phyloP scores from a whole-genome alignment of 345 rosid genomes.

The Firmiana major region DNA sequence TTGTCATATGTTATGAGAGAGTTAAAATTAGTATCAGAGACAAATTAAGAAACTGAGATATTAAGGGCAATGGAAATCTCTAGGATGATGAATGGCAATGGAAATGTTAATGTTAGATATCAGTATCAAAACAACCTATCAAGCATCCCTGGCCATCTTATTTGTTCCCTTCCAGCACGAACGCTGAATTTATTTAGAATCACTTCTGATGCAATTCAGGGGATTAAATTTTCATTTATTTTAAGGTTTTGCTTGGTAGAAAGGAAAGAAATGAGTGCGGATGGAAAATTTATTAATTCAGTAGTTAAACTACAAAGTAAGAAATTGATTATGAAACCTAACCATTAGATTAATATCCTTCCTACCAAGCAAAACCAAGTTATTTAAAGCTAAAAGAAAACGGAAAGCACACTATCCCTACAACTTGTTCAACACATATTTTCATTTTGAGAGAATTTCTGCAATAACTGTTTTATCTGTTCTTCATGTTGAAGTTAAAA shows the following conservation, averaged over 20 bases:
- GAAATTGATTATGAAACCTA: too few relatives aligned
- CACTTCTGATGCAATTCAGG: neutral
- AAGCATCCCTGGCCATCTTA: neutral
- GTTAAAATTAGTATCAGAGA: neutral
- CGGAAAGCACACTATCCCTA: neutral
- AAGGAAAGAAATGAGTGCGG: too few relatives aligned
- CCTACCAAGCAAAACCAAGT: neutral
- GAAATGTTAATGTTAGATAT: neutral
- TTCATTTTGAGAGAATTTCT: neutral
- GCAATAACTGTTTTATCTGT: neutral
- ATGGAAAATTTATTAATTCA: too few relatives aligned
- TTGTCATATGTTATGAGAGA: neutral
- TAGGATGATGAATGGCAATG: too few relatives aligned
- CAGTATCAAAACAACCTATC: neutral
- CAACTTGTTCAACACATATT: neutral
- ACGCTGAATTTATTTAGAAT: neutral
- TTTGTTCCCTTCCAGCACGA: neutral
- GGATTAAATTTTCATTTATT: neutral
- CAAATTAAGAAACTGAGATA: neutral
- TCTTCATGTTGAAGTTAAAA: neutral
- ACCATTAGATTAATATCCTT: too few relatives aligned
- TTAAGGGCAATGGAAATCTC: too few relatives aligned
- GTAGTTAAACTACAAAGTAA: too few relatives aligned
- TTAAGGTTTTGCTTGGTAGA: too few relatives aligned
- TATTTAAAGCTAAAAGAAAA: neutral